A percentile compares a stretch with the other conserved stretches of the same genome.
phyloP scores from a whole-genome alignment of 176 grass and related monocot genomes.

The Panicum miliaceum region DNA sequence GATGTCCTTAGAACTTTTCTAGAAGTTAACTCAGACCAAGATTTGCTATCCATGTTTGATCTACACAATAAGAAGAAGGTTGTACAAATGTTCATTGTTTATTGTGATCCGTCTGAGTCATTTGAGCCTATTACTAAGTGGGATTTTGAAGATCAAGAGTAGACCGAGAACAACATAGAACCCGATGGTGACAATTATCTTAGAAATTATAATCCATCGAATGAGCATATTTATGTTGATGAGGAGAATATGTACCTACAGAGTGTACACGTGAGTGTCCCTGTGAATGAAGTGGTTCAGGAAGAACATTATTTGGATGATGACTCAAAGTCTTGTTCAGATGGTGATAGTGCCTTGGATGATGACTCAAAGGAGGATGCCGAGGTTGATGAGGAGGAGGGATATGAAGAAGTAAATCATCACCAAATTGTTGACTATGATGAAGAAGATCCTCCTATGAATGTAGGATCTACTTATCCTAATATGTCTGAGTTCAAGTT shows the following conservation, averaged over 20 bases:
- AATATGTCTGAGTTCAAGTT: neutral
- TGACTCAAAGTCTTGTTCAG: neutral
- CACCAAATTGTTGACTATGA: neutral
- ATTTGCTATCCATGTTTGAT: no score
- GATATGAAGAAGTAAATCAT: neutral
- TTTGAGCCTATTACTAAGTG: no score
- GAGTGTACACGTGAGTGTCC: no score
- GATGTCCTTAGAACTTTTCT: neutral
- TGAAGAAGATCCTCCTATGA: neutral
- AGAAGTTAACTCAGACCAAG: neutral
- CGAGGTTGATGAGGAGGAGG: neutral
- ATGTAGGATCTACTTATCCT: neutral
- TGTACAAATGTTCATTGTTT: no score
- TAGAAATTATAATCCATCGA: neutral
- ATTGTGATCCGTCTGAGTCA: no score
- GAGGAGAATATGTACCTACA: neutral
- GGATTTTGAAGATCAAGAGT: no score
- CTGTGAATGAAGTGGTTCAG: neutral
- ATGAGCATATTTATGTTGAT: neutral
- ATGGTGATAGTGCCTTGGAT: neutral
- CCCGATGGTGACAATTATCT: neutral
- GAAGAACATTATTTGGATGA: neutral
- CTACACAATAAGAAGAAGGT: no score
- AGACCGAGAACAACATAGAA: no score
- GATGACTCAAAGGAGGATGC: neutral